phyloP scores from a whole-genome alignment of 495 filamentous ascomycete species.

The Geopyxis carbonaria region DNA sequence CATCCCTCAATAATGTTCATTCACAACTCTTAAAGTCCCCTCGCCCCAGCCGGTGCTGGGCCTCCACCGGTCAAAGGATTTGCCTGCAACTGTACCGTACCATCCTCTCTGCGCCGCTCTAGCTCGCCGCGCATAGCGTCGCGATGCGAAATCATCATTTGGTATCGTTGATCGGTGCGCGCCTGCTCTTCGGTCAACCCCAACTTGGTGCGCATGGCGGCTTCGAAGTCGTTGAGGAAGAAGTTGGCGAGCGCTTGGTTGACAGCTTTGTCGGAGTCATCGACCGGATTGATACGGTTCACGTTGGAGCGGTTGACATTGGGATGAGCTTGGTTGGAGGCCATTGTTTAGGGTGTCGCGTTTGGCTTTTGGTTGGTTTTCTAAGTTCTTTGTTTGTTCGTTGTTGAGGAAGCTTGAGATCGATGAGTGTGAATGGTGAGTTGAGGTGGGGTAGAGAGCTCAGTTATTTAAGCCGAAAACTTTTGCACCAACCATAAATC shows the following conservation, averaged over 20 bases:
- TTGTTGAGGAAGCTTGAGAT: conserved; percentile 7
- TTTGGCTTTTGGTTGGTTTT: no score
- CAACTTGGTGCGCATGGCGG: neutral
- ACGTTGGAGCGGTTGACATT: no score
- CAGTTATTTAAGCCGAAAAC: no score
- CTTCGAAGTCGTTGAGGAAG: conserved; percentile 3
- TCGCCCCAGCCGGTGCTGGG: no score
- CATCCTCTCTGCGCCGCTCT: neutral
- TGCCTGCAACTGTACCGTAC: neutral
- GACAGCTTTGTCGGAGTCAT: neutral
- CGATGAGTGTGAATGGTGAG: no score
- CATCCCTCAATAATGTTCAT: no score
- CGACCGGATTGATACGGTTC: no score
- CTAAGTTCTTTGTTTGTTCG: conserved; percentile 1
- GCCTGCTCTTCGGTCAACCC: neutral
- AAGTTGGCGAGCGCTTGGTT: conserved; percentile 1
- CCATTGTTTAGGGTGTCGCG: no score
- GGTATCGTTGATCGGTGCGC: neutral
- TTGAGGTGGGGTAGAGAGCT: no score
- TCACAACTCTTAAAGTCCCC: no score
- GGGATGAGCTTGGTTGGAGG: no score
- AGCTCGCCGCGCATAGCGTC: conserved; percentile 5
- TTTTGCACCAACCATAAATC: no score
- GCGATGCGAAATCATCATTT: neutral
- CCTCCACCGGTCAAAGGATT: neutral